Conservation (phyloP, 176 grass and related monocot species). For the Triticum turgidum region DNA sequence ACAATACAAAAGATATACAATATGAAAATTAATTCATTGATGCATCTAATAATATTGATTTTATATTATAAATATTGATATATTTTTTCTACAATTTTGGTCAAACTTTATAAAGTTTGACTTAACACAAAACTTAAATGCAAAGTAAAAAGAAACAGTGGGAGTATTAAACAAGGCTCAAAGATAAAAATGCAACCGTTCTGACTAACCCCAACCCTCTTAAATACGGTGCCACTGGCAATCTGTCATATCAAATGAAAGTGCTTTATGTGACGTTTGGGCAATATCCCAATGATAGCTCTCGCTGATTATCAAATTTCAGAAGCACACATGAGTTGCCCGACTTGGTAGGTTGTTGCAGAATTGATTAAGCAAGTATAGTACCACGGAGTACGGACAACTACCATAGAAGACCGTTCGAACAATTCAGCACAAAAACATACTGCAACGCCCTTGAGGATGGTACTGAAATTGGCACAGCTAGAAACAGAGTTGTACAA, state of each 20-base stretch:
- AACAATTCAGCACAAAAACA: not conserved
- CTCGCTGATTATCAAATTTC: not conserved
- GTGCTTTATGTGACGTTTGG: not conserved
- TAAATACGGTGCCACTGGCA: not conserved
- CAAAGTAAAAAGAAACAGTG: too few relatives aligned
- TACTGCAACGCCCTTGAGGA: not conserved
- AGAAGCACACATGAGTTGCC: not conserved
- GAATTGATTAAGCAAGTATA: constrained; percentile 4
- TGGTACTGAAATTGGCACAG: not conserved
- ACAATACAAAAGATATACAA: too few relatives aligned
- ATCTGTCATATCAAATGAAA: not conserved
- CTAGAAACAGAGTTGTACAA: not conserved
- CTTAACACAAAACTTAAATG: too few relatives aligned
- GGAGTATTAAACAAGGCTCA: not conserved
- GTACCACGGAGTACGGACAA: not conserved
- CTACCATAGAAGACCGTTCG: not conserved
- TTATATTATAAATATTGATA: too few relatives aligned
- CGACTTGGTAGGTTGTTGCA: not conserved
- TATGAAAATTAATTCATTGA: too few relatives aligned
- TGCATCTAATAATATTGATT: too few relatives aligned
- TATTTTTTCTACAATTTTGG: too few relatives aligned
- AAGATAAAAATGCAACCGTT: not conserved
- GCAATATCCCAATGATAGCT: not conserved
- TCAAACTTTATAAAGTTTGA: too few relatives aligned
- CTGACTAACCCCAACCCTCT: not conserved